A percentile compares a stretch with the other conserved stretches of the same genome.
These are phyloP conservation scores for Knufia petricola DNA, from an alignment of 2,329 filamentous ascomycete genomes.

Conservation along the genomic window DNA sequence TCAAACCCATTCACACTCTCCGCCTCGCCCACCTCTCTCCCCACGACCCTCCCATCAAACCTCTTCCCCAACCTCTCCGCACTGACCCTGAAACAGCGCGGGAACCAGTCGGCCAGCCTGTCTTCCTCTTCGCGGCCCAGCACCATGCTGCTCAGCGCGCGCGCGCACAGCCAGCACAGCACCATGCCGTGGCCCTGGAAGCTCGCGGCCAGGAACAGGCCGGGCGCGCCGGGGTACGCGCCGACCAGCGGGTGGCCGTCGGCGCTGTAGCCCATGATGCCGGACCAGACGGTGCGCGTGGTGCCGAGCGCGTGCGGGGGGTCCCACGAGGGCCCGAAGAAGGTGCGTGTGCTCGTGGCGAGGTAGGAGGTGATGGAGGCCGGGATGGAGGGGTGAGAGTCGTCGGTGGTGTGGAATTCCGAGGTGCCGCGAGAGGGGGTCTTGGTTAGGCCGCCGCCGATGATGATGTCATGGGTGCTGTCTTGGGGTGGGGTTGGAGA, in stretches of 20 bases:
- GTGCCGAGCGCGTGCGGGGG: conserved; percentile 31
- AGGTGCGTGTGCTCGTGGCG: conserved; percentile 22
- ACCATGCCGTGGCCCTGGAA: conserved; percentile 23
- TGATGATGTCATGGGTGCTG: conserved; percentile 27
- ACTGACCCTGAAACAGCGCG: conserved; percentile 15
- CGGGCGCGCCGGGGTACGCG: conserved; percentile 31
- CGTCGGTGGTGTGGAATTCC: conserved; percentile 24
- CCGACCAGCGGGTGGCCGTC: conserved; percentile 48
- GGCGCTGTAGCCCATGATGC: conserved; percentile 48
- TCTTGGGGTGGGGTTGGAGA: background rate
- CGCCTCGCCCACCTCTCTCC: conserved; percentile 1
- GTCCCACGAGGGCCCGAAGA: conserved; percentile 37
- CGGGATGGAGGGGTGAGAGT: conserved; percentile 17
- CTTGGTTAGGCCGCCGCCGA: conserved; percentile 21
- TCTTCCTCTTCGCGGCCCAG: conserved; percentile 9
- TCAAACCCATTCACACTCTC: conserved; percentile 1
- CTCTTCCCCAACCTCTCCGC: conserved; percentile 15
- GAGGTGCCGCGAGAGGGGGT: conserved; percentile 12
- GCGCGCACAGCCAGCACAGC: conserved; percentile 18
- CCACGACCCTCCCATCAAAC: conserved; percentile 11
- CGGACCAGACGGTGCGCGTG: conserved; percentile 42
- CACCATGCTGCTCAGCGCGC: conserved; percentile 16
- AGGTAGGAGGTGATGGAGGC: conserved; percentile 14
- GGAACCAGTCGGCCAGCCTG: conserved; percentile 17
- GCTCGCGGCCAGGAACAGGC: conserved; percentile 15